These are phyloP conservation scores for Isabelozyma gotoi DNA, from an alignment of 805 yeast species.

Conservation along the genomic window DNA sequence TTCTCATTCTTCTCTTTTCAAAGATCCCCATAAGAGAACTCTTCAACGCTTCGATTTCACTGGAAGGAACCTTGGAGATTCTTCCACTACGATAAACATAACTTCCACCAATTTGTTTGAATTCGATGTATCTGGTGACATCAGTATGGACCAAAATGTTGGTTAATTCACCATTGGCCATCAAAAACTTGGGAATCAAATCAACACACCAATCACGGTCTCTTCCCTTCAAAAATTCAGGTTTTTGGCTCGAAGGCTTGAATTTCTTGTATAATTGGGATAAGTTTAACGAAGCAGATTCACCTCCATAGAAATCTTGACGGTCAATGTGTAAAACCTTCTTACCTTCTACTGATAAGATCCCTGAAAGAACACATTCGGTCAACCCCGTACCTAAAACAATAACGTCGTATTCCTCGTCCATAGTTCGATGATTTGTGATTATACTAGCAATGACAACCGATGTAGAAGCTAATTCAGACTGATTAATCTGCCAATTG, in stretches of 20 bases:
- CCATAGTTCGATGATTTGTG: conserved; percentile 50
- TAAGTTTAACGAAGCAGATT: conserved; percentile 79
- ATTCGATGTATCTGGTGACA: conserved; percentile 93
- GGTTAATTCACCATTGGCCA: conserved; percentile 97
- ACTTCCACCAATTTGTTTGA: conserved; percentile 94
- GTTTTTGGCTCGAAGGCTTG: conserved; percentile 70
- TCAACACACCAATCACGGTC: conserved; percentile 98
- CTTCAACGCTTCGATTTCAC: conserved; percentile 84
- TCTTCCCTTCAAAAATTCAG: conserved; percentile 74
- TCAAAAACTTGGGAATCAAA: conserved; percentile 91
- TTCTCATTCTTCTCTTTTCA: conserved; percentile 93
- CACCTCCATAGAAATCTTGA: conserved; percentile 96
- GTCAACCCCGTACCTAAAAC: conserved; percentile 95
- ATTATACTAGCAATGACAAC: neutral
- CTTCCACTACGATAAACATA: conserved; percentile 88
- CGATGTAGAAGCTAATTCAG: neutral
- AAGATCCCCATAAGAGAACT: conserved; percentile 94
- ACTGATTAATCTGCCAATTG: neutral
- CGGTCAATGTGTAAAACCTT: conserved; percentile 95
- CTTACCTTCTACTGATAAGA: conserved; percentile 96
- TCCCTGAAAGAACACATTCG: conserved; percentile 92
- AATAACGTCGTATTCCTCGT: conserved; percentile 94
- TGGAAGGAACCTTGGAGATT: conserved; percentile 93
- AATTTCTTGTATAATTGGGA: conserved; percentile 73
- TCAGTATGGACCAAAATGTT: conserved; percentile 94